Conservation (phyloP, 2,329 filamentous ascomycete species). For the Aspergillus transmontanensis region DNA sequence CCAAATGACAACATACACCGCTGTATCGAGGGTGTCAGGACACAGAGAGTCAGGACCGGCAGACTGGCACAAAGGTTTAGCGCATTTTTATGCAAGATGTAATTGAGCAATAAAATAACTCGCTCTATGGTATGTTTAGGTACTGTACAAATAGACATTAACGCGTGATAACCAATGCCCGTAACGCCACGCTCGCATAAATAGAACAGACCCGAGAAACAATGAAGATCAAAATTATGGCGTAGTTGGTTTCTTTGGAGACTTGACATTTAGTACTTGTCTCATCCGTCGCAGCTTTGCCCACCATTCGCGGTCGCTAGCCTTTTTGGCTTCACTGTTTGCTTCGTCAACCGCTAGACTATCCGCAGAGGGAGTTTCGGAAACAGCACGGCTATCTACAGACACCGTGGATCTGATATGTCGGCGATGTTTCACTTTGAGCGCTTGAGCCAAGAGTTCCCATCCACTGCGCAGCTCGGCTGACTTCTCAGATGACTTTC, state of each 20-base stretch:
- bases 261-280: constrained; percentile 70
- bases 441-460: constrained; percentile 46
- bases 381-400: constrained; percentile 32
- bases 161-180: constrained; percentile 6
- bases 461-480: constrained; percentile 46
- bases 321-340: constrained; percentile 50
- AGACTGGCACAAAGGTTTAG: neutral
- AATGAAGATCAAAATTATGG: constrained; percentile 13
- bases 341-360: constrained; percentile 34
- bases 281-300: constrained; percentile 70
- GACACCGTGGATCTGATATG: constrained; percentile 30
- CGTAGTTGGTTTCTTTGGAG: constrained; percentile 45
- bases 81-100: neutral
- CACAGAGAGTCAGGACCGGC: neutral
- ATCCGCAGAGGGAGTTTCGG: constrained; percentile 26
- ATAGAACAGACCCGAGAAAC: neutral
- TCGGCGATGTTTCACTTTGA: constrained; percentile 43
- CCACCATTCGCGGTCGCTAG: constrained; percentile 73
- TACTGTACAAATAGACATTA: constrained; percentile 5
- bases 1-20: neutral
- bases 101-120: neutral
- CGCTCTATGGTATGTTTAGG: neutral
- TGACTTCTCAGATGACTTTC: constrained; percentile 32
- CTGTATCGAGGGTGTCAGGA: neutral
- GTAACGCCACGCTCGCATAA: constrained; percentile 22